A percentile compares a stretch with the other conserved stretches of the same genome.
Evolutionary conservation across 345 rosid species (phyloP).

Genomic region (Aquilaria yunnanensis): DNA sequence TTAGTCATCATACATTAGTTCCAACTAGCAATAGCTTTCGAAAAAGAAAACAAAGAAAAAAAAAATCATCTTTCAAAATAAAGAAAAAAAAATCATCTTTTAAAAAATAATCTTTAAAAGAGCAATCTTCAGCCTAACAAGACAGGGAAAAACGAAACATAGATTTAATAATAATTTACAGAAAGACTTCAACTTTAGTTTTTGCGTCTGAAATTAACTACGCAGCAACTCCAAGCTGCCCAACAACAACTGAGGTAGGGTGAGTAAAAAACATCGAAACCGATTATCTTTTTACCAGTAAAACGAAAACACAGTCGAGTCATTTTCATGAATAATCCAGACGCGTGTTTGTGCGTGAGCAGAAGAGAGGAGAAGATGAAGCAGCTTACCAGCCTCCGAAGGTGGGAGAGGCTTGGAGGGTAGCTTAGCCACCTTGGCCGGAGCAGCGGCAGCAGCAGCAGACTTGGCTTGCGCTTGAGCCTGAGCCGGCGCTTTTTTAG

Average conservation of each 20-base stretch:
- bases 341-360: background rate
- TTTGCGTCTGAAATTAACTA: too few relatives aligned
- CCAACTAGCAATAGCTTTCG: background rate
- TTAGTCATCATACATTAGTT: too few relatives aligned
- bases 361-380: background rate
- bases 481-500: conserved; percentile 25
- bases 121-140: background rate
- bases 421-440: conserved; percentile 49
- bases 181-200: background rate
- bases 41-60: background rate
- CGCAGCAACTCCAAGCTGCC: too few relatives aligned
- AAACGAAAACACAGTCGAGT: background rate
- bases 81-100: background rate
- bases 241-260: too few relatives aligned
- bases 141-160: background rate
- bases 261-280: too few relatives aligned
- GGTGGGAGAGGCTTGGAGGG: conserved; percentile 74
- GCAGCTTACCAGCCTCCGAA: conserved; percentile 65
- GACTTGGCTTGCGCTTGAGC: conserved; percentile 14
- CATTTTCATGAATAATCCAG: background rate
- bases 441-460: conserved; percentile 20
- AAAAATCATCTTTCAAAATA: background rate
- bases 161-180: background rate
- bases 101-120: background rate
- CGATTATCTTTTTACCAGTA: too few relatives aligned